Conservation (phyloP, 495 filamentous ascomycete genomes). For the Trypethelium eluteriae region DNA sequence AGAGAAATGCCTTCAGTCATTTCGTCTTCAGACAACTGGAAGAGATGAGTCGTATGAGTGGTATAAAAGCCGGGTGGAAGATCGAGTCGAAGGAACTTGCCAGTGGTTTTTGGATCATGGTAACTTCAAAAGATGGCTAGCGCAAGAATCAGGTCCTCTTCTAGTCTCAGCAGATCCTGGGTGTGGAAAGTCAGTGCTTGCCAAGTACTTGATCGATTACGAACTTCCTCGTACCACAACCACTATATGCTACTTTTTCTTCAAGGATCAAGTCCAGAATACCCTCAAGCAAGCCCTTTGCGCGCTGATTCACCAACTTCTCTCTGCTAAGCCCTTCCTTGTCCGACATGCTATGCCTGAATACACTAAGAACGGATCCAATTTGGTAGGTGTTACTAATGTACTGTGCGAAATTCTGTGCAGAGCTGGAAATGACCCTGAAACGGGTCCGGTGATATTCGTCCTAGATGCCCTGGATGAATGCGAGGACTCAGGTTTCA, state of each 20-base stretch:
- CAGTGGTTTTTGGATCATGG: constrained; percentile 13
- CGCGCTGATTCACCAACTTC: constrained; percentile 20
- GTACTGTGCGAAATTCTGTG: background rate
- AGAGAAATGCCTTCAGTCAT: constrained; percentile 15
- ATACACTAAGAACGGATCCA: background rate
- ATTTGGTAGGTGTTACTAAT: background rate
- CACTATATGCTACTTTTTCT: constrained; percentile 20
- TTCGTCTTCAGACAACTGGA: constrained; percentile 6
- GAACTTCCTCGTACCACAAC: background rate
- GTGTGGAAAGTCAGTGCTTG: constrained; percentile 22
- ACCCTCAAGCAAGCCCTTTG: constrained; percentile 13
- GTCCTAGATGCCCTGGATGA: background rate
- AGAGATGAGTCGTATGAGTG: constrained; percentile 9
- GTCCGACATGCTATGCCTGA: background rate
- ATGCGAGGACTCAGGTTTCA: background rate
- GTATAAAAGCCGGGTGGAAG: constrained; percentile 12
- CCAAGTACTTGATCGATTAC: constrained; percentile 16
- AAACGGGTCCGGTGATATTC: background rate
- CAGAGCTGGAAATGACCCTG: background rate
- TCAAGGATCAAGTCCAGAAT: constrained; percentile 20
- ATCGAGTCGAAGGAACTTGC: constrained; percentile 17
- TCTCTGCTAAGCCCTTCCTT: constrained; percentile 14
- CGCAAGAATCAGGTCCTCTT: constrained; percentile 6
- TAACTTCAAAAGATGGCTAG: constrained; percentile 14
- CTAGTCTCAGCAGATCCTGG: constrained; percentile 19